phyloP scores from a whole-genome alignment of 371 early-diverging fungal species.

The Syncephalis plumigaleata region DNA sequence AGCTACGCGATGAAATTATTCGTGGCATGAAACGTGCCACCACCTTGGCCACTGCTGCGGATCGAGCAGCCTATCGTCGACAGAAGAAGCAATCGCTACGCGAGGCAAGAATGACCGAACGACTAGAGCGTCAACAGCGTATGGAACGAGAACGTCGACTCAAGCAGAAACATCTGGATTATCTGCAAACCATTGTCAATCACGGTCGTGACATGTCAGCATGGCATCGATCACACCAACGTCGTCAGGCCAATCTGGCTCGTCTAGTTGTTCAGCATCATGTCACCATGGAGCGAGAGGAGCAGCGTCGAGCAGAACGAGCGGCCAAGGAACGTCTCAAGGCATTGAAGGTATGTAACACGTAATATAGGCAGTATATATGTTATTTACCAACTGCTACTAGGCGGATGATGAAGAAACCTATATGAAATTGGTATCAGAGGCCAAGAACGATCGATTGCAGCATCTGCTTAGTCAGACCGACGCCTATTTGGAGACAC shows the following conservation, averaged over 20 bases:
- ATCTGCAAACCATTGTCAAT: constrained; percentile 43
- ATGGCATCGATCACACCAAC: constrained; percentile 53
- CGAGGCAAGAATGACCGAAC: constrained; percentile 82
- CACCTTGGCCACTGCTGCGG: constrained; percentile 57
- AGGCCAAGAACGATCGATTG: constrained; percentile 87
- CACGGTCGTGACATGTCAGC: constrained; percentile 56
- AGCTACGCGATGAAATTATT: constrained; percentile 66
- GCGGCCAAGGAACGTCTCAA: constrained; percentile 81
- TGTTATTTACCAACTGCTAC: neutral
- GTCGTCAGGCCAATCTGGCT: constrained; percentile 51
- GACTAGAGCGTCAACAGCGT: constrained; percentile 74
- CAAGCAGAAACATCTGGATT: constrained; percentile 62
- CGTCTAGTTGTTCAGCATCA: constrained; percentile 60
- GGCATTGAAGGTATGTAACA: constrained; percentile 45
- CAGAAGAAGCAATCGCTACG: constrained; percentile 79
- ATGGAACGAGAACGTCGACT: constrained; percentile 74
- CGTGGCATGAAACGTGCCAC: constrained; percentile 43
- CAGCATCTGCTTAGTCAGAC: constrained; percentile 78
- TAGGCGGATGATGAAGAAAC: constrained; percentile 84
- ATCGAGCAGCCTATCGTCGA: constrained; percentile 60
- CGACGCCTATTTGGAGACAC: constrained; percentile 57
- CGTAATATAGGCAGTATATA: neutral
- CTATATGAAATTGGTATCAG: constrained; percentile 80
- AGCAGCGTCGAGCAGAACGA: constrained; percentile 64
- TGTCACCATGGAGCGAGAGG: constrained; percentile 69